phyloP scores from a whole-genome alignment of 176 grass and related monocot genomes.

The Leersia perrieri region DNA sequence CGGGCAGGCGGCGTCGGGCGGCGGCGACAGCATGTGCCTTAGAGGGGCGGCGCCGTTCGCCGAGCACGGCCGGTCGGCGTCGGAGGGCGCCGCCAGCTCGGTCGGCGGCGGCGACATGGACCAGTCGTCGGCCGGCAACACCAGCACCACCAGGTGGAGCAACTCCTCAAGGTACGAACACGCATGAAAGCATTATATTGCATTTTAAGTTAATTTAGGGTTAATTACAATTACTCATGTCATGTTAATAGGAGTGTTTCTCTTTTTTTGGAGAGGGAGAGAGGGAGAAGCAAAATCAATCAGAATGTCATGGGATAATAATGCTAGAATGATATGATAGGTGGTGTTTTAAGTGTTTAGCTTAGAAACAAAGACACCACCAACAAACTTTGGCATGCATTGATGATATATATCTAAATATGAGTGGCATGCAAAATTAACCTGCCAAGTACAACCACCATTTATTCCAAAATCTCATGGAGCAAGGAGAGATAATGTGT shows the following conservation, averaged over 20 bases:
- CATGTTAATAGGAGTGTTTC: neutral
- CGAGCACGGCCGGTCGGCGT: conserved; percentile 40
- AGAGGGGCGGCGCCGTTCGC: conserved; percentile 10
- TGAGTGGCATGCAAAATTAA: neutral
- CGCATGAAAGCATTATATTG: conserved; percentile 1
- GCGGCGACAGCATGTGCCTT: conserved; percentile 37
- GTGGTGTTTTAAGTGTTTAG: neutral
- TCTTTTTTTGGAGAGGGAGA: too few species aligned
- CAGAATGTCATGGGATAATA: conserved; percentile 21
- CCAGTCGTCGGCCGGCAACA: conserved; percentile 56
- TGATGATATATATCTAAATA: neutral
- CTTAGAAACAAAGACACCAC: conserved; percentile 35
- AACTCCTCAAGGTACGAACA: conserved; percentile 76
- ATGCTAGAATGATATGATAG: neutral
- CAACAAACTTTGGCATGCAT: conserved; percentile 19
- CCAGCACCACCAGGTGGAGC: conserved; percentile 75
- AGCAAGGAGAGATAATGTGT: neutral
- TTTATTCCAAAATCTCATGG: neutral
- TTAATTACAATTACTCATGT: neutral
- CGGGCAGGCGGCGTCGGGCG: conserved; percentile 33
- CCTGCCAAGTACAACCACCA: neutral
- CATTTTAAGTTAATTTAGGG: neutral
- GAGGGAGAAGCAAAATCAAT: too few species aligned
- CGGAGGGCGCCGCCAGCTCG: conserved; percentile 53
- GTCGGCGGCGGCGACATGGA: conserved; percentile 48